Evolutionary conservation across 257 asterid species (phyloP), one percentile per base, ranked within the genome.

Genomic region (Solanum phureja): DNA sequence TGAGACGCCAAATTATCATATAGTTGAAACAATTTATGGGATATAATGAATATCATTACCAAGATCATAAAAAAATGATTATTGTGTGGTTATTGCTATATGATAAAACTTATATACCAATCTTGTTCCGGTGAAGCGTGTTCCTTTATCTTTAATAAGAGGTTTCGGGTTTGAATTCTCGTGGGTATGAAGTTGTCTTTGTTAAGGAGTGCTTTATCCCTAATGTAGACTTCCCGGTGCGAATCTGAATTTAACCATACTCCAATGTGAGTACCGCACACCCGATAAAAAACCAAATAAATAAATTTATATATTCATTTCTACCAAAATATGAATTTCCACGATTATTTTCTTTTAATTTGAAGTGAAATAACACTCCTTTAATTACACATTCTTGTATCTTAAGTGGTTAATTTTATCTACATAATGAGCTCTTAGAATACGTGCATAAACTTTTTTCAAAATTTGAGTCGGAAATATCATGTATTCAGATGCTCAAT

Each of bases 201-300:
- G 3, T 49, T 42, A 42, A 2, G 49, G 14, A 42, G 49, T 42
- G 13, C 14, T 42, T 42, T 42, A 42, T 3, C 2, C 49, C 49
- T 42, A 42, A 42, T 42, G 49, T 42, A 42, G 14, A 42, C 1
- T 42, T 42, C 0, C 2, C 5, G 0, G 49, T 42, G 49, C 14
- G 49, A 42, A 49, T 49, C 0, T 0, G 1, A 0, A 49, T 49
- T 49, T 14, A 49, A 0, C 14, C 8, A 1, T 0, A 49, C 21
- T 49, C 8, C 7, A 14, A 2, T 49, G 58, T 2, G 19, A 3
- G 2, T 14, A 13, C 6, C 19, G 58, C 0, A 46, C 7, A 46
- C 21, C 7, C 1, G 2, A 4, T 46, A 2, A 13, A 13, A 46
- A 46, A 13, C 49, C 5, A 42, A 42, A 42, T 11, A 42, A 42